Evolutionary conservation across 345 rosid species (phyloP), one percentile per base, ranked within the genome.

Genomic region (Boechera divaricarpa): DNA sequence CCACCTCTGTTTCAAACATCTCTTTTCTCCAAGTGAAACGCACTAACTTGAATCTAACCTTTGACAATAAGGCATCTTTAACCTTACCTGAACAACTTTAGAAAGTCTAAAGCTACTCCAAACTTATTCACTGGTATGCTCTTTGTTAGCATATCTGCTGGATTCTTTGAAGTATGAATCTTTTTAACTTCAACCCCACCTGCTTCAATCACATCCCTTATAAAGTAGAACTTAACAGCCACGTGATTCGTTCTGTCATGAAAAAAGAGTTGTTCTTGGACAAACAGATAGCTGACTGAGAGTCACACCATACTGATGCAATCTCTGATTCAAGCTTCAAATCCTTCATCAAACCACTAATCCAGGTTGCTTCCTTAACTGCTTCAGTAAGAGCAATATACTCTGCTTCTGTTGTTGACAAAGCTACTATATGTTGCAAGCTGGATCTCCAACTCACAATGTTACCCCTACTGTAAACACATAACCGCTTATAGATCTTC

Each of bases 361-460:
- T 55, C 60, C 36, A 55, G 0, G 28, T 29, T 0, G 59, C 59
- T 2, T 55, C 16, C 1, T 28, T 55, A 0, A 26, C 35, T 8
- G 57, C 57, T 52, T 52, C 15, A 3, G 31, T 52, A 1, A 52
- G 13, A 3, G 57, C 57, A 3, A 55, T 0, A 28, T 28, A 55
- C 5, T 55, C 59, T 0, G 59, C 59, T 11, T 55, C 16, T 10
- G 16, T 55, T 2, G 59, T 28, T 5, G 16, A 55, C 0, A 55
- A 29, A 0, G 59, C 9, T 0, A 29, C n/a, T 1, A 26, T 0
- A 0, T 5, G 0, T 0, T 28, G 36, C 1, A 55, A 2, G 2
- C 9, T 4, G 0, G 59, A 55, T 1, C 12, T 55, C 59, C 36
- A 55, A 1, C 36, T 55, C 0, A 55, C 4, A 4, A 16, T 55